These are phyloP conservation scores for Tolypocladium cylindrosporum DNA, from an alignment of 2,329 filamentous ascomycete genomes.

Conservation along the genomic window DNA sequence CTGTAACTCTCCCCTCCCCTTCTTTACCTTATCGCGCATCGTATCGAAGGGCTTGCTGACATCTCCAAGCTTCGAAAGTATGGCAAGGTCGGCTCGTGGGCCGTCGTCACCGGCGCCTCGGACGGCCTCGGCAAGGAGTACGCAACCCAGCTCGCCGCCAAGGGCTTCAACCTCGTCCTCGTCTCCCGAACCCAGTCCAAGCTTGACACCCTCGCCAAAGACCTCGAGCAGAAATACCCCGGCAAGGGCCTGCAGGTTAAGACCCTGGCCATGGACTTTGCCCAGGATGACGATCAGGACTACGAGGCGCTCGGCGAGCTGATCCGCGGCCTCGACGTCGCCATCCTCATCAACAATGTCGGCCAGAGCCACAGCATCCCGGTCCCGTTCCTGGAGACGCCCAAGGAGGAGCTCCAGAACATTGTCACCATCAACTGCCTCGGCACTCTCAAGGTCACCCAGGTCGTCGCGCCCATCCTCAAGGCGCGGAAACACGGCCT, in stretches of 20 bases:
- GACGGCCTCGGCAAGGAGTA: conserved; percentile 97
- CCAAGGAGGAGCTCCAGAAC: conserved; percentile 68
- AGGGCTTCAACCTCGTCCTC: conserved; percentile 91
- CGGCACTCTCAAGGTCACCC: conserved; percentile 80
- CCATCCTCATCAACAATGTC: conserved; percentile 92
- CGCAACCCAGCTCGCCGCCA: conserved; percentile 75
- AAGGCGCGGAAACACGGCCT: conserved; percentile 74
- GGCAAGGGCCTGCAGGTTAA: conserved; percentile 57
- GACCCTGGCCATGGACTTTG: conserved; percentile 84
- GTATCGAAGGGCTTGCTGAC: conserved; percentile 2
- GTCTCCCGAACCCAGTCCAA: conserved; percentile 94
- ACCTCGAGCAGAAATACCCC: conserved; percentile 63
- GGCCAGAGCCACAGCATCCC: conserved; percentile 91
- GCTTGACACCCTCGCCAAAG: conserved; percentile 64
- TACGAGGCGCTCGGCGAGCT: conserved; percentile 63
- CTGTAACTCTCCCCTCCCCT: conserved; percentile 32
- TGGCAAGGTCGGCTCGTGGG: conserved; percentile 87
- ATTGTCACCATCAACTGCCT: conserved; percentile 95
- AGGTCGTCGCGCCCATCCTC: conserved; percentile 77
- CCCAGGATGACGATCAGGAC: conserved; percentile 67
- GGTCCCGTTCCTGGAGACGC: conserved; percentile 74
- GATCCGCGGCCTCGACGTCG: conserved; percentile 66
- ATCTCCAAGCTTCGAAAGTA: conserved; percentile 67
- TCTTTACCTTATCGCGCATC: not conserved
- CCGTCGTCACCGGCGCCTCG: conserved; percentile 86